Conservation (phyloP, 371 early-diverging fungal species). For the Dichotomocladium elegans region DNA sequence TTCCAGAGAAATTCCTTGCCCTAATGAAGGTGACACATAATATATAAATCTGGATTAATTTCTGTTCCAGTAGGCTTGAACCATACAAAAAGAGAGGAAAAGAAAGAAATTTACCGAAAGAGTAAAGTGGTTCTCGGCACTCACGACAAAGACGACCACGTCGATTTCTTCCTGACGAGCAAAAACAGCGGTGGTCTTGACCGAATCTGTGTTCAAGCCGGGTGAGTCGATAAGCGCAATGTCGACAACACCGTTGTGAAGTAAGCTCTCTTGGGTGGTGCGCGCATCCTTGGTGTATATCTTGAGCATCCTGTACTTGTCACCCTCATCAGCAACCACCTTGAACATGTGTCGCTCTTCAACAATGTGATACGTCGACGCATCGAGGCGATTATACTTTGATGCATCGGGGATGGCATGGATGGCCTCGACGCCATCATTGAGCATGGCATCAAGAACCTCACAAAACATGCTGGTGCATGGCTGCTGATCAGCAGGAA, state of each 20-base stretch:
- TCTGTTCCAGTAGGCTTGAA: slow-evolving; percentile 13
- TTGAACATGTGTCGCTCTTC: slow-evolving; percentile 59
- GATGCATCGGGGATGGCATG: slow-evolving; percentile 77
- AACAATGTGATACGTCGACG: slow-evolving; percentile 69
- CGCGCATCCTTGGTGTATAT: slow-evolving; percentile 80
- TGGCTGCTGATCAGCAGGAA: slow-evolving; percentile 96
- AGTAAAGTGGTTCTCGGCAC: slow-evolving; percentile 98
- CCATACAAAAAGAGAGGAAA: background rate
- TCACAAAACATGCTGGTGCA: slow-evolving; percentile 94
- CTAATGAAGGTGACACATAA: slow-evolving; percentile 26
- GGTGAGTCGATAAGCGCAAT: slow-evolving; percentile 96
- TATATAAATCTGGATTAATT: background rate
- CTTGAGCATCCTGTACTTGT: slow-evolving; percentile 81
- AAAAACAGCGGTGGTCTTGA: slow-evolving; percentile 94
- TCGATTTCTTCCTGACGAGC: slow-evolving; percentile 98
- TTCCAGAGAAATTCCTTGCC: slow-evolving; percentile 93
- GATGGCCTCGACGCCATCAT: slow-evolving; percentile 82
- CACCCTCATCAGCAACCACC: slow-evolving; percentile 56
- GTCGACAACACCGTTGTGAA: slow-evolving; percentile 92
- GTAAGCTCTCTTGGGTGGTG: slow-evolving; percentile 62
- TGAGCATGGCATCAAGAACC: slow-evolving; percentile 83
- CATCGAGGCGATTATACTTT: slow-evolving; percentile 66
- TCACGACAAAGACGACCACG: slow-evolving; percentile 96
- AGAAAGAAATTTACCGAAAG: slow-evolving; percentile 66
- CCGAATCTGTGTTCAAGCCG: slow-evolving; percentile 95